A percentile compares a stretch with the other conserved stretches of the same genome.
Conservation (phyloP, 371 early-diverging fungal genomes). For the Circinella umbellata region DNA sequence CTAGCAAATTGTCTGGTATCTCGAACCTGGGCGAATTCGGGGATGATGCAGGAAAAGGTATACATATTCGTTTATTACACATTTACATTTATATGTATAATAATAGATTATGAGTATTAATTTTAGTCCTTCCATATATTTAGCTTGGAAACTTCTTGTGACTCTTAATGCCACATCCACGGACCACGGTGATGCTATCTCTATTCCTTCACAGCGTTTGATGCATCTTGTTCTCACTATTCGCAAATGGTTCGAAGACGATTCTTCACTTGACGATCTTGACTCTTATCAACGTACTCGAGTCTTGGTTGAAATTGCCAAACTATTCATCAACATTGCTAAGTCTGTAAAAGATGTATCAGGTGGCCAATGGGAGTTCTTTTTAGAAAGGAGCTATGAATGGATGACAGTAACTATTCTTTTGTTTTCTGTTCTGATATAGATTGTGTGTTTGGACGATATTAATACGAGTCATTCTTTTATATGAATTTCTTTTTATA, state of each 20-base stretch:
- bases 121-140: not conserved
- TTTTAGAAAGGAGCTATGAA: constrained; percentile 45
- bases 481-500: not conserved
- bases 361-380: constrained; percentile 62
- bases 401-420: constrained; percentile 36
- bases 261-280: constrained; percentile 23
- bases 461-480: not conserved
- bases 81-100: no score
- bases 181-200: constrained; percentile 28
- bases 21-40: constrained; percentile 30
- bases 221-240: constrained; percentile 52
- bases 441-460: no score
- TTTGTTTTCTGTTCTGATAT: no score
- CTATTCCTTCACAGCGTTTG: constrained; percentile 54
- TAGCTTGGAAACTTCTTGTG: constrained; percentile 35
- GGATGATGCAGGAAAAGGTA: constrained; percentile 24
- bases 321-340: constrained; percentile 44
- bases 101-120: not conserved
- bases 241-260: constrained; percentile 47
- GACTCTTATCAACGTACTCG: constrained; percentile 27
- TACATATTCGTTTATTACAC: not conserved
- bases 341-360: constrained; percentile 55
- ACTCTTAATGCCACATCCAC: constrained; percentile 44
- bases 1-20: constrained; percentile 40
- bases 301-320: constrained; percentile 43